These are phyloP conservation scores for Cystofilobasidium macerans DNA, from an alignment of 768 basidiomycete genomes.

Conservation along the genomic window DNA sequence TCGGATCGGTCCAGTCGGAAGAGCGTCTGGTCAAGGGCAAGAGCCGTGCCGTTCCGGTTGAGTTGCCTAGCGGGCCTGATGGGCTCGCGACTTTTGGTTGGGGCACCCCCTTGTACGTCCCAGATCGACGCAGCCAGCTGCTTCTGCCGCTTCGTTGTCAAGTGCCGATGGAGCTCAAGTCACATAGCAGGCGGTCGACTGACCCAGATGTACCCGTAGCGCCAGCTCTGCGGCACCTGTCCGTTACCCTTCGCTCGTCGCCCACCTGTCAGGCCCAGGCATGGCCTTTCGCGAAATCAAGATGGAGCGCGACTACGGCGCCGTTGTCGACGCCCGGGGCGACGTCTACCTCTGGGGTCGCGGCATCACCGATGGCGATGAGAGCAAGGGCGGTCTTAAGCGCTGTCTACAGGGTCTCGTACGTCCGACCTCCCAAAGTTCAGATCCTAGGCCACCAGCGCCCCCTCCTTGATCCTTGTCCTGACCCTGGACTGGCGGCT, in stretches of 20 bases:
- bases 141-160: not conserved
- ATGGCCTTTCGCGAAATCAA: slow-evolving; percentile 17
- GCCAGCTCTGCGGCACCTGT: not conserved
- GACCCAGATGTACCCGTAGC: not conserved
- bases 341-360: slow-evolving; percentile 26
- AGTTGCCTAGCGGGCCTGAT: not conserved
- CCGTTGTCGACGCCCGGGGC: slow-evolving; percentile 19
- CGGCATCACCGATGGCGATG: slow-evolving; percentile 16
- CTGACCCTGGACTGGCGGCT: no score
- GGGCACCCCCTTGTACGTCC: slow-evolving; percentile 8
- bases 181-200: not conserved
- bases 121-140: no score
- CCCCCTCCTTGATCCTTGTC: no score
- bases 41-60: not conserved
- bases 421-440: no score
- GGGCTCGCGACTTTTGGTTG: slow-evolving; percentile 10
- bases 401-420: slow-evolving; percentile 20
- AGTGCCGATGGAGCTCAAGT: not conserved
- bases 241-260: slow-evolving; percentile 9
- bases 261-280: slow-evolving; percentile 20
- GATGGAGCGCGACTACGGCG: slow-evolving; percentile 16
- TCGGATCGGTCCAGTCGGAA: not conserved
- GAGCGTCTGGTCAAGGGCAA: not conserved
- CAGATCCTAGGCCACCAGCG: no score
- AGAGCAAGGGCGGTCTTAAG: slow-evolving; percentile 10